Conservation (phyloP, 257 asterid species). For the Nicotiana attenuata region DNA sequence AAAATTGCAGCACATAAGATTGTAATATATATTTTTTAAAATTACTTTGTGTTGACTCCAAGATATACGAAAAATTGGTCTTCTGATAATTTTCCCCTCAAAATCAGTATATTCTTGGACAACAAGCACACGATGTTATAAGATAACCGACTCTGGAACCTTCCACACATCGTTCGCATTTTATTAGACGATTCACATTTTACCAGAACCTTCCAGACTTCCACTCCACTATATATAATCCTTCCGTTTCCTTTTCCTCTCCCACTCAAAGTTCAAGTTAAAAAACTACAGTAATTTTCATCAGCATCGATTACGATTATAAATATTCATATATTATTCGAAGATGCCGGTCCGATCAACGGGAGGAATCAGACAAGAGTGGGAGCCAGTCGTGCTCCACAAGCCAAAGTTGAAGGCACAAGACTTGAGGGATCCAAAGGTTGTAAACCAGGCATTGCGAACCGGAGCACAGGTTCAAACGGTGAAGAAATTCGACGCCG, state of each 20-base stretch:
- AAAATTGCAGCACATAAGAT: no score
- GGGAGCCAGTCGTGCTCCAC: conserved; percentile 45
- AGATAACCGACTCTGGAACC: conserved; percentile 10
- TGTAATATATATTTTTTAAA: background rate
- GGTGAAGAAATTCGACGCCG: conserved; percentile 34
- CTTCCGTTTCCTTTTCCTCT: background rate
- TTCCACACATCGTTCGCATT: background rate
- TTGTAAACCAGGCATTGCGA: conserved; percentile 37
- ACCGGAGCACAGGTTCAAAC: conserved; percentile 36
- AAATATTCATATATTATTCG: background rate
- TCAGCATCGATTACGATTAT: background rate
- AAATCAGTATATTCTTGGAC: background rate
- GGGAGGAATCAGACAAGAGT: conserved; percentile 30
- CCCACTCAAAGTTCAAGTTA: background rate
- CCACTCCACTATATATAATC: background rate
- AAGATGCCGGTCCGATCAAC: conserved; percentile 31
- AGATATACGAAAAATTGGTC: no score
- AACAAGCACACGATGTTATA: no score
- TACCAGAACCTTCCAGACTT: conserved; percentile 30
- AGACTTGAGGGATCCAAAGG: conserved; percentile 32
- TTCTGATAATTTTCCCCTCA: background rate
- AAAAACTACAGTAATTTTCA: background rate
- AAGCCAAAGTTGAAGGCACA: conserved; percentile 28
- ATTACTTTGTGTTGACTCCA: background rate
- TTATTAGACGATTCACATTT: no score